These are phyloP conservation scores for Knoxdaviesia capensis DNA, from an alignment of 2,329 filamentous ascomycete genomes.

Conservation along the genomic window DNA sequence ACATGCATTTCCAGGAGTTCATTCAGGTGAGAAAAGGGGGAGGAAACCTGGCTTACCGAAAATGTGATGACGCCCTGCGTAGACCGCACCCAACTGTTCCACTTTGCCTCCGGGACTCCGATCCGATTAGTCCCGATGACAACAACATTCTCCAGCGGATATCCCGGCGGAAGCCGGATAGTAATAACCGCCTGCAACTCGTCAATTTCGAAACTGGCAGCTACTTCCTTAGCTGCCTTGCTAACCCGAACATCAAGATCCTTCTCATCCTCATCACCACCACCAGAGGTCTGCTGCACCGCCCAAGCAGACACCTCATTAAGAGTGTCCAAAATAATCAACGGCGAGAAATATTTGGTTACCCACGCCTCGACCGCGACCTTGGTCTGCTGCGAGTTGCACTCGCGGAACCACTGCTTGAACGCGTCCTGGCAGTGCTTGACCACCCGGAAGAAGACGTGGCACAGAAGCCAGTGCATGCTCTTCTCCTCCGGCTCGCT, in stretches of 20 bases:
- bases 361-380: slow-evolving; percentile 72
- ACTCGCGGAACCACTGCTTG: slow-evolving; percentile 68
- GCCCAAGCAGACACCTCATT: slow-evolving; percentile 51
- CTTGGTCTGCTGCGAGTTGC: slow-evolving; percentile 61
- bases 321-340: slow-evolving; percentile 45
- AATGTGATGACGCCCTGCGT: slow-evolving; percentile 89
- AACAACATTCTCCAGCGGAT: slow-evolving; percentile 60
- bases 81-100: slow-evolving; percentile 75
- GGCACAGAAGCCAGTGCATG: slow-evolving; percentile 64
- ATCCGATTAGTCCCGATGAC: slow-evolving; percentile 67
- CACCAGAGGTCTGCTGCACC: slow-evolving; percentile 20
- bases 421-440: slow-evolving; percentile 60
- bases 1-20: neutral
- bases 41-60: slow-evolving; percentile 26
- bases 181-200: slow-evolving; percentile 67
- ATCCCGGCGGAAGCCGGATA: slow-evolving; percentile 62
- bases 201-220: slow-evolving; percentile 71
- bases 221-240: slow-evolving; percentile 51
- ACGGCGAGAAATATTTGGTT: slow-evolving; percentile 57
- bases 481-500: slow-evolving; percentile 47
- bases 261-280: slow-evolving; percentile 24
- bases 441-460: slow-evolving; percentile 69
- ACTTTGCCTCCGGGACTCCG: slow-evolving; percentile 75
- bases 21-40: neutral
- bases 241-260: slow-evolving; percentile 51